Evolutionary conservation across 2,329 filamentous ascomycete genomes (phyloP).

Genomic region (Xylaria digitata): DNA sequence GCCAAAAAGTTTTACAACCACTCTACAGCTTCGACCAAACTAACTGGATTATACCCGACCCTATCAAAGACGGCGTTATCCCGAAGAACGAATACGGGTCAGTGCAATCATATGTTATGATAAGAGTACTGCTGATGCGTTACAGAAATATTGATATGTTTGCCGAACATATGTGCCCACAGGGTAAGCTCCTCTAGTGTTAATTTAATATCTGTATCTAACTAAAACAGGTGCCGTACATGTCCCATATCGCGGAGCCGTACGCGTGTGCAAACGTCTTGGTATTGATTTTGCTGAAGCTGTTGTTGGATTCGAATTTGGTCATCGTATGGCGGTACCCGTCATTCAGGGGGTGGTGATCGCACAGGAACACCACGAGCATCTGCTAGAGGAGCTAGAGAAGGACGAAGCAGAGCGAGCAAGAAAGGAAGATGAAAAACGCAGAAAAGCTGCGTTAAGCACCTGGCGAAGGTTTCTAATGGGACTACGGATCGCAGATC

Average conservation of each 20-base stretch:
- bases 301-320: constrained; percentile 96
- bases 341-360: constrained; percentile 91
- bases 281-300: constrained; percentile 92
- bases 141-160: constrained; percentile 88
- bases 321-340: constrained; percentile 91
- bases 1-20: constrained; percentile 86
- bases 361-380: constrained; percentile 79
- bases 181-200: constrained; percentile 49
- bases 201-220: constrained; percentile 17
- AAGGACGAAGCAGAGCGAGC: constrained; percentile 79
- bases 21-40: constrained; percentile 88
- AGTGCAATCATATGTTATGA: constrained; percentile 20
- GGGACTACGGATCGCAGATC: constrained; percentile 83
- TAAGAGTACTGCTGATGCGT: constrained; percentile 17
- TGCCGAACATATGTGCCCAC: constrained; percentile 90
- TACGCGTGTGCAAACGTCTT: constrained; percentile 84
- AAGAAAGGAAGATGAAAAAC: constrained; percentile 85
- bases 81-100: constrained; percentile 90
- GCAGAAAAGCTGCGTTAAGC: constrained; percentile 76
- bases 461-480: constrained; percentile 90
- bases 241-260: constrained; percentile 80
- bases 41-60: constrained; percentile 92
- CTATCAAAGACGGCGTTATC: constrained; percentile 85
- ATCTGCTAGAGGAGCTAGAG: constrained; percentile 81
- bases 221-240: constrained; percentile 75